Evolutionary conservation across 352 stramenopile genomes (phyloP).

Genomic region (Phytophthora boehmeriae): DNA sequence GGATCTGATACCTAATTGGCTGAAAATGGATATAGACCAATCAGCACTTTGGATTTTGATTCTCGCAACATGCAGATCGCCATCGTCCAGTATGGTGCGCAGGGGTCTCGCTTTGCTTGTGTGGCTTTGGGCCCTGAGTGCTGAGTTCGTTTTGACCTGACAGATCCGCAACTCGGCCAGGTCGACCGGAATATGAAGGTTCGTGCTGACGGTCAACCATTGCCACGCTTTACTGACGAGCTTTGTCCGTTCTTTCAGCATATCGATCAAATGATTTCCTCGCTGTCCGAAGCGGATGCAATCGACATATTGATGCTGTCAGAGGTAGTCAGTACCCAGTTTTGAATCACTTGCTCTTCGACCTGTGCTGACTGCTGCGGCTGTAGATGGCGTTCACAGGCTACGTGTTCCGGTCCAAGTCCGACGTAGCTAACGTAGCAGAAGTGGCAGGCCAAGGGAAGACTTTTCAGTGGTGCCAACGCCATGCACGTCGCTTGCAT

Average conservation of each 20-base stretch:
- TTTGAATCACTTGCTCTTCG: not conserved
- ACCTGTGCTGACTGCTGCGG: slow-evolving; percentile 3
- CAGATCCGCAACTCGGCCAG: slow-evolving; percentile 73
- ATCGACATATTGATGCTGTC: slow-evolving; percentile 83
- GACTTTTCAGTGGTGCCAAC: slow-evolving; percentile 76
- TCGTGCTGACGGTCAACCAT: slow-evolving; percentile 1
- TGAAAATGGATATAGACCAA: slow-evolving; percentile 4
- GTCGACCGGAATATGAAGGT: slow-evolving; percentile 78
- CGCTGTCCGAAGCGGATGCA: slow-evolving; percentile 44
- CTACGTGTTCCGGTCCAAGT: slow-evolving; percentile 73
- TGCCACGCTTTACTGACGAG: not conserved
- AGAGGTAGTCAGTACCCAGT: slow-evolving; percentile 43
- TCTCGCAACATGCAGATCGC: slow-evolving; percentile 54
- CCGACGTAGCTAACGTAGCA: slow-evolving; percentile 63
- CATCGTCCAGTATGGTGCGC: slow-evolving; percentile 84
- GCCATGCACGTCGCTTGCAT: slow-evolving; percentile 58
- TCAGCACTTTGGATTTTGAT: not conserved
- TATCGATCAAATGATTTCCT: slow-evolving; percentile 66
- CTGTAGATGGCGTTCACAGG: slow-evolving; percentile 83
- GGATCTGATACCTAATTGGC: slow-evolving; percentile 18
- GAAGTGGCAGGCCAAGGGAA: slow-evolving; percentile 53
- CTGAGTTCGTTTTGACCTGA: not conserved
- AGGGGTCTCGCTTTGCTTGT: not conserved
- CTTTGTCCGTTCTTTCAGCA: slow-evolving; percentile 33
- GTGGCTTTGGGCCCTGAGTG: not conserved